Percentiles rank a stretch among this genome's conserved stretches.
Conservation (phyloP, 2,329 filamentous ascomycete genomes). For the Epichloe typhina region DNA sequence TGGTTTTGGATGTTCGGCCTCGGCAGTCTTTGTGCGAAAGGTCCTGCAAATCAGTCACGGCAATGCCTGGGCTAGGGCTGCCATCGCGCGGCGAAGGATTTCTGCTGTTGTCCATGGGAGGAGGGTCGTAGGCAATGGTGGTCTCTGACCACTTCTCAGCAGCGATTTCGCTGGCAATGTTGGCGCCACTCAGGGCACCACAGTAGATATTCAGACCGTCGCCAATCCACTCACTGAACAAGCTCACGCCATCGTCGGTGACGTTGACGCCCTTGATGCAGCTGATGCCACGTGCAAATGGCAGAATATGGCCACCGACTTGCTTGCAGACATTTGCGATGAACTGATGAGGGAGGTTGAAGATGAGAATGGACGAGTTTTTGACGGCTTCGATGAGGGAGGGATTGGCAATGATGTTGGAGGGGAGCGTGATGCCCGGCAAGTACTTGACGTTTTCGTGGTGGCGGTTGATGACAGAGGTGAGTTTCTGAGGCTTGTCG, state of each 20-base stretch:
- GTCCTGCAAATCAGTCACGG: slow-evolving; percentile 41
- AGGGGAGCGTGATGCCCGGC: slow-evolving; percentile 69
- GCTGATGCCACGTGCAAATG: slow-evolving; percentile 84
- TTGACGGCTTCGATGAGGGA: slow-evolving; percentile 68
- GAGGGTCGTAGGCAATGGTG: slow-evolving; percentile 91
- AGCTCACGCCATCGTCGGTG: slow-evolving; percentile 66
- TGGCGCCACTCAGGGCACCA: slow-evolving; percentile 87
- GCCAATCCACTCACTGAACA: slow-evolving; percentile 93
- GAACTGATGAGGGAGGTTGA: slow-evolving; percentile 95
- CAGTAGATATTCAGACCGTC: slow-evolving; percentile 89
- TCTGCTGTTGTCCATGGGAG: slow-evolving; percentile 64
- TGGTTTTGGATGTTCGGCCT: slow-evolving; percentile 52
- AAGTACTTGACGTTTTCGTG: slow-evolving; percentile 99
- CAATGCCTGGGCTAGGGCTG: slow-evolving; percentile 35
- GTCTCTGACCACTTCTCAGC: slow-evolving; percentile 95
- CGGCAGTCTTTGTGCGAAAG: slow-evolving; percentile 56
- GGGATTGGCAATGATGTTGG: slow-evolving; percentile 75
- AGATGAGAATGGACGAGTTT: slow-evolving; percentile 78
- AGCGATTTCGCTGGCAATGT: slow-evolving; percentile 91
- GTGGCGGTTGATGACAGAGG: slow-evolving; percentile 73
- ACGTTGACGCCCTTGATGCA: slow-evolving; percentile 98
- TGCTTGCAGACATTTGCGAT: slow-evolving; percentile 77
- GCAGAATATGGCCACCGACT: slow-evolving; percentile 76
- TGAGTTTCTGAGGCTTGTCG: slow-evolving; percentile 71
- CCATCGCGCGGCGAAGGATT: slow-evolving; percentile 42